phyloP scores from a whole-genome alignment of 768 basidiomycete species.

The Pluteus cervinus region DNA sequence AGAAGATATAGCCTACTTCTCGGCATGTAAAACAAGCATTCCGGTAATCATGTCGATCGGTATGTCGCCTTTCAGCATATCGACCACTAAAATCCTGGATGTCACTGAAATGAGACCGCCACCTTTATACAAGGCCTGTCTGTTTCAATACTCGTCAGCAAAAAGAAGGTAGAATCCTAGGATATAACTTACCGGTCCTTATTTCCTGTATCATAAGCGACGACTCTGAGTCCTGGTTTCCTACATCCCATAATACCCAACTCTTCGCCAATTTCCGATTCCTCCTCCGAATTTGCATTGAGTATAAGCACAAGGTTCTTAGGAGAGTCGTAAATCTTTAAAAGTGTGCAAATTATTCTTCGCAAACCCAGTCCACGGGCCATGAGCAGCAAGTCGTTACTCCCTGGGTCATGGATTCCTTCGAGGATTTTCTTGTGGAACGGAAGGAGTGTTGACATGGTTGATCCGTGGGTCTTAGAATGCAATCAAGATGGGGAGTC shows the following conservation, averaged over 20 bases:
- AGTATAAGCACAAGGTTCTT: constrained; percentile 81
- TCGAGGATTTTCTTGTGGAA: constrained; percentile 67
- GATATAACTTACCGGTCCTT: constrained; percentile 78
- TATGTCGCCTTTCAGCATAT: constrained; percentile 84
- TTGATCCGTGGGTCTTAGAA: too few relatives aligned
- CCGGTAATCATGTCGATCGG: constrained; percentile 86
- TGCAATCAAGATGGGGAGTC: too few relatives aligned
- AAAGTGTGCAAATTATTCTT: constrained; percentile 73
- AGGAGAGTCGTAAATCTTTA: constrained; percentile 90
- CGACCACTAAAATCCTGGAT: constrained; percentile 89
- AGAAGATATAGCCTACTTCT: constrained; percentile 49
- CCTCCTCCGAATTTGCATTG: constrained; percentile 81
- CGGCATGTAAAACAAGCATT: constrained; percentile 85
- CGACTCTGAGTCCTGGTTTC: constrained; percentile 75
- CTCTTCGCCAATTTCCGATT: constrained; percentile 87
- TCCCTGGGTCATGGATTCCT: constrained; percentile 67
- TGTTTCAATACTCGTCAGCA: constrained; percentile 21
- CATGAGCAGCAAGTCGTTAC: constrained; percentile 68
- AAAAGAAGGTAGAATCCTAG: background rate
- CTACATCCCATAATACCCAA: constrained; percentile 88
- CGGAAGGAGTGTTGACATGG: constrained; percentile 48
- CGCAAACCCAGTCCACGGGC: constrained; percentile 90
- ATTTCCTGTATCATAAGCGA: constrained; percentile 74
- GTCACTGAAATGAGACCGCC: constrained; percentile 92
- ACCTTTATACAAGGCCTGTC: constrained; percentile 78